Evolutionary conservation across 768 basidiomycete genomes (phyloP).

Genomic region (Termitomyces sp.): DNA sequence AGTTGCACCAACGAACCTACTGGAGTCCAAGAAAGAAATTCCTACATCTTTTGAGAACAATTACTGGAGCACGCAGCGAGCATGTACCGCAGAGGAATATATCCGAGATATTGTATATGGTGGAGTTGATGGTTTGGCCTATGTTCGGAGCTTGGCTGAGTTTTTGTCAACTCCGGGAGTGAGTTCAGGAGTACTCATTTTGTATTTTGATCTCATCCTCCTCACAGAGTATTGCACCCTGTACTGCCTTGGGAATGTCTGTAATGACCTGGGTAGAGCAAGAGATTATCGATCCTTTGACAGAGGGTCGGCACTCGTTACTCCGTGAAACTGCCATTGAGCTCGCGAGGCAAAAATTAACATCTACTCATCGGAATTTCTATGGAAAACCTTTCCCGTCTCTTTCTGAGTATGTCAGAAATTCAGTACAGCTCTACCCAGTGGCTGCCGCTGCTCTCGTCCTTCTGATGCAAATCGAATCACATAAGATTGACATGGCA

Average conservation of each 20-base stretch:
- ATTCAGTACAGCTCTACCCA: conserved; percentile 38
- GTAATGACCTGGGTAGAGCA: conserved; percentile 37
- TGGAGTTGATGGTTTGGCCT: conserved; percentile 70
- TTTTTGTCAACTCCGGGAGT: conserved; percentile 41
- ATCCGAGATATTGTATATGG: conserved; percentile 74
- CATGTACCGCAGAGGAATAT: conserved; percentile 58
- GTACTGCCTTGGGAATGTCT: conserved; percentile 27
- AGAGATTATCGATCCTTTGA: conserved; percentile 40
- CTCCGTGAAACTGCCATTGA: conserved; percentile 35
- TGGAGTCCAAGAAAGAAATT: conserved; percentile 1
- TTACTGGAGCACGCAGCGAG: conserved; percentile 47
- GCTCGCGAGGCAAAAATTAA: conserved; percentile 14
- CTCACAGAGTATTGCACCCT: conserved; percentile 1
- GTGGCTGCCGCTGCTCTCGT: conserved; percentile 32
- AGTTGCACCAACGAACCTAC: conserved; percentile 10
- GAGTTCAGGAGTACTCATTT: background rate
- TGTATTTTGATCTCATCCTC: background rate
- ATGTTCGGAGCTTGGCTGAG: conserved; percentile 71
- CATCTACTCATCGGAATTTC: conserved; percentile 1
- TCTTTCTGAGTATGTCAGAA: conserved; percentile 29
- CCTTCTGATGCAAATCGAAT: conserved; percentile 33
- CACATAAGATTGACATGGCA: conserved; percentile 50
- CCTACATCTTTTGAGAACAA: conserved; percentile 14
- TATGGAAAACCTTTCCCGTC: background rate
- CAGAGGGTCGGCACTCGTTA: conserved; percentile 39